Base-by-base conservation (phyloP, 2,329 filamentous ascomycete genomes). In the Colletotrichum liriopes region DNA sequence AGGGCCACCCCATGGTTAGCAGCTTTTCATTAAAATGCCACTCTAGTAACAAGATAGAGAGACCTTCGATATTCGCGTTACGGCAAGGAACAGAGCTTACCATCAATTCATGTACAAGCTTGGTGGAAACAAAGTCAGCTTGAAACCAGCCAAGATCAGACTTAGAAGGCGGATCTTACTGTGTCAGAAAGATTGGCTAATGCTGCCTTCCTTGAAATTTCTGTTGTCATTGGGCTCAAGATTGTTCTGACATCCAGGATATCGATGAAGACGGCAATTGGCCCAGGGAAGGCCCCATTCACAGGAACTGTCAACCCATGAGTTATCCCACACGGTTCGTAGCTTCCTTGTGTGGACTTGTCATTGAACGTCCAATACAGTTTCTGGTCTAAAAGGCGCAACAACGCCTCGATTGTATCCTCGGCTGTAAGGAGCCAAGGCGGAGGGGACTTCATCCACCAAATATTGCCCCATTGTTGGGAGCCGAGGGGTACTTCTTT, bases 311-410 rank as follows among this genome's bases (percentile, higher is more conserved):
- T 62, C 45, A 62, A 20, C 32, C 60, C 60, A 1, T 62, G 20
- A 3, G 23, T 51, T 14, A 18, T 51, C 20, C 45, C 60, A 5
- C 5, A 20, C 9, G 60, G 60, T 2, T n/a, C 8, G 35, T 62
- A 62, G 5, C 1, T 26, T 3, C 11, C 23, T 7, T 39, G 35
- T 2, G n/a, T 62, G 11, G 60, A 37, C 43, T 62, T 62, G 45
- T 62, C 60, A n/a, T 51, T 62, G 60, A 62, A 62, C 16, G 60
- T 7, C 60, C 60, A 62, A 7, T 26, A 39, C n/a, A 62, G 5
- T 32, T 29, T 37, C 7, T 29, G 1, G 45, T 29, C n/a, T 9
- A 51, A 29, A 26, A 47, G 45, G 32, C 18, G 23, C 32, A 9
- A 26, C 32, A 62, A 7, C 0, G 18, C 7, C 12, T n/a, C 1